Conservation (phyloP, 129 eudicot species). For the Cynara cardunculus region DNA sequence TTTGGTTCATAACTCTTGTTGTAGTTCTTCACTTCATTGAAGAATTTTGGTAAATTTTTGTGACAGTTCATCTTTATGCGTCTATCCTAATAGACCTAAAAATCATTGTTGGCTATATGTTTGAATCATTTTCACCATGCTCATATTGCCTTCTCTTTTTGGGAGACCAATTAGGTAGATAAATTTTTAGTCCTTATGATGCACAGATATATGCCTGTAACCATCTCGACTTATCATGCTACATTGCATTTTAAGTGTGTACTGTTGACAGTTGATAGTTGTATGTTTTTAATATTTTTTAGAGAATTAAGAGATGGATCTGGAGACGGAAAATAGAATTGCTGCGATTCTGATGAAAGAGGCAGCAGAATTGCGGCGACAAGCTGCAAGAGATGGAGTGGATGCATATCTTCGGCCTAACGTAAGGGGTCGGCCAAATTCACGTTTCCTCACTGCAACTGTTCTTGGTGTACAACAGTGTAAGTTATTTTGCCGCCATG, state of each 20-base stretch:
- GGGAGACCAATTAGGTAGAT: neutral
- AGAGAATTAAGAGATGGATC: constrained; percentile 53
- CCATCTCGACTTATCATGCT: neutral
- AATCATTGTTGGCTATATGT: no score
- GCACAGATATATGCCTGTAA: neutral
- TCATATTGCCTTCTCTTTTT: no score
- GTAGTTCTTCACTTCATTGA: no score
- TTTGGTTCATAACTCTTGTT: no score
- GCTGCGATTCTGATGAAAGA: constrained; percentile 89
- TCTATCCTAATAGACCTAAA: no score
- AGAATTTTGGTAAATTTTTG: no score
- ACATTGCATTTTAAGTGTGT: neutral
- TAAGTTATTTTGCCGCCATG: constrained; percentile 18
- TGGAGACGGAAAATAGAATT: constrained; percentile 86
- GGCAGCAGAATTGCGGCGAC: constrained; percentile 81
- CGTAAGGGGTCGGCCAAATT: constrained; percentile 82
- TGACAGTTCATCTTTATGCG: no score
- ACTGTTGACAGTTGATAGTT: neutral
- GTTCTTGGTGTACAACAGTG: constrained; percentile 93
- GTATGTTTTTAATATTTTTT: neutral
- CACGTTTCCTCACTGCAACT: constrained; percentile 90
- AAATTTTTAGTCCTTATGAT: neutral
- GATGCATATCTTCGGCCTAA: constrained; percentile 73
- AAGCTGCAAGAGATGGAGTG: constrained; percentile 75
- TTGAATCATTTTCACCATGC: no score